A percentile compares a stretch with the other conserved stretches of the same genome.
phyloP scores from a whole-genome alignment of 2,329 filamentous ascomycete genomes.

The Taxawa tesnikishii region DNA sequence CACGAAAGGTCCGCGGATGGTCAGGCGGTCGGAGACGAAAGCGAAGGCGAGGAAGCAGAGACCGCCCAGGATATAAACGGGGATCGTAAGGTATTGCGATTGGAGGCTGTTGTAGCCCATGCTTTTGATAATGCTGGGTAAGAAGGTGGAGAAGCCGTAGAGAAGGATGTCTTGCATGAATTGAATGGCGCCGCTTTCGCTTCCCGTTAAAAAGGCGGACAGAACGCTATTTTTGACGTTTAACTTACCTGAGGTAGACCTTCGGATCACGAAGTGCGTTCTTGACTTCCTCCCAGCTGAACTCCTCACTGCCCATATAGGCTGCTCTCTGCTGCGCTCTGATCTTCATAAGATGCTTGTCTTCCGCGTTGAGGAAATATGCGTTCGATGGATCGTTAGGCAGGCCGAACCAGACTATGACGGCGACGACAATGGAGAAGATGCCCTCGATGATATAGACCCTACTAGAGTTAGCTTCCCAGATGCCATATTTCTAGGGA shows the following conservation, averaged over 20 bases:
- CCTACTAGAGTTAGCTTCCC: too few species aligned
- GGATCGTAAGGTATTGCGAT: conserved; percentile 43
- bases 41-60: conserved; percentile 33
- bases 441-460: conserved; percentile 8
- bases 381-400: conserved; percentile 30
- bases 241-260: conserved; percentile 30
- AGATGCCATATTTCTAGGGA: too few species aligned
- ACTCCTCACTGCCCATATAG: conserved; percentile 39
- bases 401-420: conserved; percentile 18
- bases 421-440: conserved; percentile 15
- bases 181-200: conserved; percentile 26
- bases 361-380: conserved; percentile 31
- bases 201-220: background rate
- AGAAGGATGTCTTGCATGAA: conserved; percentile 41
- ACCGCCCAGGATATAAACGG: conserved; percentile 42
- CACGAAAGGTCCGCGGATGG: conserved; percentile 13
- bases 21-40: conserved; percentile 31
- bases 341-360: conserved; percentile 37
- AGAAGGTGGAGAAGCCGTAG: conserved; percentile 47
- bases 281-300: conserved; percentile 38
- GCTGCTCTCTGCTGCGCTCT: conserved; percentile 30
- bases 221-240: too few species aligned
- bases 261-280: conserved; percentile 39
- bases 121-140: conserved; percentile 41
- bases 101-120: conserved; percentile 40